Base-by-base conservation (phyloP, 2,329 filamentous ascomycete species). In the Colletotrichum cuscutae region DNA sequence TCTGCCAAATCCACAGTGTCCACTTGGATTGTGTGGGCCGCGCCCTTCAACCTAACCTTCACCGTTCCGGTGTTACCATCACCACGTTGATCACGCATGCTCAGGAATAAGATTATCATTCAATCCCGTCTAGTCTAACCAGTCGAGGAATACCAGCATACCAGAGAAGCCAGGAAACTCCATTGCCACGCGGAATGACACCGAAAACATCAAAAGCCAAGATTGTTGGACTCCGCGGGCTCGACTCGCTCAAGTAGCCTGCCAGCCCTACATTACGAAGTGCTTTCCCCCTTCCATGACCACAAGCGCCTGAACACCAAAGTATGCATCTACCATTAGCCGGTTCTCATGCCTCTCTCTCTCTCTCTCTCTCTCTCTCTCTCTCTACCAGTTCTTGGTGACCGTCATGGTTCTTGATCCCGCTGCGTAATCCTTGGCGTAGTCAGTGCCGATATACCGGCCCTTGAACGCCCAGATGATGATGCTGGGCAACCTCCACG, bases 381-480 rank as follows among this genome's bases (percentile, higher is more conserved):
- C n/a, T 26, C 28, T 22, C 35, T 30, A 74, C 73, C 71, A 75
- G 19, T 63, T 71, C 53, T 70, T 74, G 26, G 49, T 24, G 12
- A 58, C n/a, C 49, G 53, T 60, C n/a, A 72, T 19, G 2, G 73
- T 73, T 53, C 72, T 64, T 64, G 67, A 72, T 0, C 74, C 74
- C 49, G 67, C 53, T 5, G 42, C 69, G 32, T 61, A n/a, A 19
- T 66, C 69, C 65, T 74, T 72, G 37, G 46, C 30, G 32, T 73
- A 70, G 53, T 75, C 68, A 12, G 74, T 75, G n/a, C 74, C 74
- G 22, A 83, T 70, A 26, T 78, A 79, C 60, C 78, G 77, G 5
- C 81, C 81, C 58, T 83, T 83, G n/a, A 80, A 76, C 58, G 77
- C 79, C 2, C 78, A 78, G 2, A 82, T 80, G 42, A 80, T 57